Evolutionary conservation across 1,139 yeast genomes (phyloP), one percentile per base, ranked within the genome.

Genomic region (Waltiozyma sp.): DNA sequence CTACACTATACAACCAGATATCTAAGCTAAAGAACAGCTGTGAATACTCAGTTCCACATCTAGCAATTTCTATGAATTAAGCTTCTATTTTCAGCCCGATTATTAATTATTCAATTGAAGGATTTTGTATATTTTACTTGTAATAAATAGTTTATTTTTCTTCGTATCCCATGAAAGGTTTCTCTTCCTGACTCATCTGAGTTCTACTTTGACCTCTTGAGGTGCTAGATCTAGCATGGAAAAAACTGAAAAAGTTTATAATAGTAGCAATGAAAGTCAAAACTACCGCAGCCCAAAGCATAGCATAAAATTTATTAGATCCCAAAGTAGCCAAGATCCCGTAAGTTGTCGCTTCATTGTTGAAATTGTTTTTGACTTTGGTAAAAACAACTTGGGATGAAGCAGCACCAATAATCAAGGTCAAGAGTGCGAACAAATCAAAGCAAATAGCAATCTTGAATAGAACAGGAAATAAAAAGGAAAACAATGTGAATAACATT

Each of bases 1-100:
- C 77, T 73, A 73, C 77, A 73, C 77, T 72, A 73, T 72, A 72
- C 70, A 66, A 66, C 69, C 70, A 5, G 13, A 38, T 31, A 31
- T n/a, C 34, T 31, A 11, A 13, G 28, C 26, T 8, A 10, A 23
- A 23, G 10, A 23, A 23, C n/a, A n/a, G n/a, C n/a, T n/a, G n/a
- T n/a, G n/a, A n/a, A n/a, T n/a, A n/a, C n/a, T n/a, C n/a, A n/a
- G n/a, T n/a, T n/a, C n/a, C n/a, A n/a, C n/a, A n/a, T n/a, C n/a
- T n/a, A n/a, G n/a, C n/a, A n/a, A n/a, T n/a, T n/a, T n/a, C n/a
- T n/a, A n/a, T n/a, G n/a, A n/a, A n/a, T n/a, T n/a, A n/a, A n/a
- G n/a, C n/a, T n/a, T n/a, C n/a, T n/a, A n/a, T n/a, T n/a, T n/a
- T n/a, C n/a, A n/a, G n/a, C n/a, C n/a, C n/a, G n/a, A n/a, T n/a